Conservation (phyloP, 1,284 basidiomycete species). For the Trichosporon sp. region DNA sequence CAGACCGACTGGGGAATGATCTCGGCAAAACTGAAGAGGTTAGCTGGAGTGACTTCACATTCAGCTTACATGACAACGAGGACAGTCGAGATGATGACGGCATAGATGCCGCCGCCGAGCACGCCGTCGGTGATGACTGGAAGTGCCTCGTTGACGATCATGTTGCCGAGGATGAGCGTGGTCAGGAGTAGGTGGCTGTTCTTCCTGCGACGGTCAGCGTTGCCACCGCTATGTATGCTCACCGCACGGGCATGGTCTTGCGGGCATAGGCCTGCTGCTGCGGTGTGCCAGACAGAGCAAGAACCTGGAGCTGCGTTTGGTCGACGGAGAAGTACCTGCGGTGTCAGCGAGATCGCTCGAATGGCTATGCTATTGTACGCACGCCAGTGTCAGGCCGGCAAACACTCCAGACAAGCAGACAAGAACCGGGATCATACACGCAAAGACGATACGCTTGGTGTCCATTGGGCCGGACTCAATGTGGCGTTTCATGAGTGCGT, state of each 20-base stretch:
- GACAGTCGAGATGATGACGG: constrained; percentile 72
- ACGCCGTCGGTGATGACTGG: constrained; percentile 81
- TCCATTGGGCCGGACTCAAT: not conserved
- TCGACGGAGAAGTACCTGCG: constrained; percentile 86
- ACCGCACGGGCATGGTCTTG: constrained; percentile 78
- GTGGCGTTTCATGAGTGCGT: not conserved
- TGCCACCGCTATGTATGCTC: not conserved
- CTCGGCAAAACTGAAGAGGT: constrained; percentile 26
- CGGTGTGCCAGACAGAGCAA: constrained; percentile 76
- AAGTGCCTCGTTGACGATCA: constrained; percentile 83
- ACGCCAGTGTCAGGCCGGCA: constrained; percentile 54
- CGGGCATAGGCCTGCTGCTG: constrained; percentile 73
- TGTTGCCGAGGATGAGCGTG: constrained; percentile 74
- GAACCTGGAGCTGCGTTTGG: constrained; percentile 82
- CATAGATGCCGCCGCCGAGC: constrained; percentile 71
- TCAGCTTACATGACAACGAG: constrained; percentile 62
- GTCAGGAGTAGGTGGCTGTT: constrained; percentile 79
- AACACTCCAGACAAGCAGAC: constrained; percentile 59
- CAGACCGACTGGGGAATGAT: constrained; percentile 65
- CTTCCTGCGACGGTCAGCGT: constrained; percentile 46
- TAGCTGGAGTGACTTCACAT: constrained; percentile 45
- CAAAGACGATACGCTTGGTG: constrained; percentile 29
- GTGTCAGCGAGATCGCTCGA: not conserved
- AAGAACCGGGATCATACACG: constrained; percentile 57
- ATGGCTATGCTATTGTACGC: constrained; percentile 12